phyloP scores from a whole-genome alignment of 1,284 basidiomycete species.

The Abortiporus biennis region DNA sequence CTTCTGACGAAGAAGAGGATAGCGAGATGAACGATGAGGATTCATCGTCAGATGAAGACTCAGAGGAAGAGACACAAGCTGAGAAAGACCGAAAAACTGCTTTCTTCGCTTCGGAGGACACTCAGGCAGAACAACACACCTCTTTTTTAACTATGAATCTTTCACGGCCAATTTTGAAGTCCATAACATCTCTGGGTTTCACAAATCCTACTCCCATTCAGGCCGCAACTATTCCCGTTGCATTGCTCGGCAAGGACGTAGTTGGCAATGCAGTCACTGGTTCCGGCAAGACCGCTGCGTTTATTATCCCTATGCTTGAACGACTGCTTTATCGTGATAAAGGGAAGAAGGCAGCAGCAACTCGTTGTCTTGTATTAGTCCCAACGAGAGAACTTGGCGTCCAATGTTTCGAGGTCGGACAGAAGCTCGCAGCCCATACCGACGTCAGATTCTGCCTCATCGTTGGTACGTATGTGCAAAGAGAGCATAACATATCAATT shows the following conservation, averaged over 20 bases:
- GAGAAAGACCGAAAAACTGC: constrained; percentile 79
- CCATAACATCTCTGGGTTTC: constrained; percentile 79
- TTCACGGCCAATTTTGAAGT: constrained; percentile 85
- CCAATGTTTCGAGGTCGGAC: constrained; percentile 90
- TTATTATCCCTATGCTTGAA: constrained; percentile 91
- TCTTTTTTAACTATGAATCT: constrained; percentile 87
- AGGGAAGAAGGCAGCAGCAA: constrained; percentile 81
- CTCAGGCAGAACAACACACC: constrained; percentile 39
- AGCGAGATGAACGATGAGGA: constrained; percentile 38
- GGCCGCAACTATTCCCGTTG: constrained; percentile 87
- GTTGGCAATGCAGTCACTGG: constrained; percentile 95
- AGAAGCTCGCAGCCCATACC: constrained; percentile 79
- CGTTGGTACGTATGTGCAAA: constrained; percentile 69
- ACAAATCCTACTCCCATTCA: constrained; percentile 93
- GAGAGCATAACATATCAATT: constrained; percentile 6
- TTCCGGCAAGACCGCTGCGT: constrained; percentile 96
- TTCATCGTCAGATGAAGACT: constrained; percentile 37
- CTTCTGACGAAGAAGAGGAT: constrained; percentile 38
- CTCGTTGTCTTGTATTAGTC: constrained; percentile 88
- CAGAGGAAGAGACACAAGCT: constrained; percentile 63
- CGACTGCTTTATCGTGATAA: constrained; percentile 86
- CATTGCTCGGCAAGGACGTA: constrained; percentile 90
- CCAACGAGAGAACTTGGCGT: constrained; percentile 94
- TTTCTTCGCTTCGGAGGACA: constrained; percentile 70
- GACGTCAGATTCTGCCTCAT: constrained; percentile 87